Conservation (phyloP, 805 yeast genomes). For the Kluyveromyces siamensis region DNA sequence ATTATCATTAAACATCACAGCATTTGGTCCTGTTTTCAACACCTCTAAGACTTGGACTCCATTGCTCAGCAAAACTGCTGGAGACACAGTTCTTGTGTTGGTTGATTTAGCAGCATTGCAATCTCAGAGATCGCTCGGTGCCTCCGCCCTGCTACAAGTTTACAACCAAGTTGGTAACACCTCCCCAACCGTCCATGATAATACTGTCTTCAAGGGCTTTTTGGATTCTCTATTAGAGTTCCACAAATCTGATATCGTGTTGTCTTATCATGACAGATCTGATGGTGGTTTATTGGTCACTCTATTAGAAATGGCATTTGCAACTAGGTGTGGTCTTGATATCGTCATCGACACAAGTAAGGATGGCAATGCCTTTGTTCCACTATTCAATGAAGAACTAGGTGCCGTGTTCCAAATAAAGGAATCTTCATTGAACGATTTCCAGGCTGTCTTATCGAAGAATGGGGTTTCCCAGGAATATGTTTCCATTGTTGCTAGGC, state of each 20-base stretch:
- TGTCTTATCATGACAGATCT: constrained; percentile 90
- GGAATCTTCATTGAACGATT: constrained; percentile 41
- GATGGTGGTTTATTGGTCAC: constrained; percentile 94
- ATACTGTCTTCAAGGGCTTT: constrained; percentile 55
- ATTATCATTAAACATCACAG: constrained; percentile 79
- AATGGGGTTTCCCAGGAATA: constrained; percentile 49
- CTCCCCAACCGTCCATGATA: constrained; percentile 75
- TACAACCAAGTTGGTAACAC: constrained; percentile 77
- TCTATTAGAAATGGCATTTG: constrained; percentile 91
- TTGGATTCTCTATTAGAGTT: constrained; percentile 59
- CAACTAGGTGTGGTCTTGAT: constrained; percentile 79
- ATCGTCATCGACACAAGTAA: constrained; percentile 35
- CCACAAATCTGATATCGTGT: constrained; percentile 59
- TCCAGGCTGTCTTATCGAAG: constrained; percentile 44
- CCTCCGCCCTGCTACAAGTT: constrained; percentile 91
- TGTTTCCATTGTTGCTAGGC: constrained; percentile 61
- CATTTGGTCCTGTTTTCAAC: constrained; percentile 79
- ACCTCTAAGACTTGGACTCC: constrained; percentile 97
- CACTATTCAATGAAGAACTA: constrained; percentile 83
- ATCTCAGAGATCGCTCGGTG: constrained; percentile 61
- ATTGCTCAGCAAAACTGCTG: constrained; percentile 42
- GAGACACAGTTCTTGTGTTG: constrained; percentile 56
- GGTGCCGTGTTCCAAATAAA: constrained; percentile 92
- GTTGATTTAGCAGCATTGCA: constrained; percentile 67
- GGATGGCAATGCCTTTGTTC: constrained; percentile 38